Conservation (phyloP, 2,329 filamentous ascomycete species). For the Sordariomycetes sp. region DNA sequence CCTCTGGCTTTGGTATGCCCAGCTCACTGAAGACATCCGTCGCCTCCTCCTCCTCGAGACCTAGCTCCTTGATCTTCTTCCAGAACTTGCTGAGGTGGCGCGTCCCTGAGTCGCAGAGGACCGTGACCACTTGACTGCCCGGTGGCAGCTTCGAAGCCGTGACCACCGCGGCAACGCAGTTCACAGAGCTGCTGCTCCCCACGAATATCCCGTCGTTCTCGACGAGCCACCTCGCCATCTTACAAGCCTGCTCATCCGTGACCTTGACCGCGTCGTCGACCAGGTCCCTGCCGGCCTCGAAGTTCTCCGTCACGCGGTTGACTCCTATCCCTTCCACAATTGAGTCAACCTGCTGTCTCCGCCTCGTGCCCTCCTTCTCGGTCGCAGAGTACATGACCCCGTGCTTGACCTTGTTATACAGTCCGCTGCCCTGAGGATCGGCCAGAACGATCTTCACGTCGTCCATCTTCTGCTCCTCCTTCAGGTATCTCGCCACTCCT, state of each 20-base stretch:
- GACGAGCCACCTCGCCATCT: conserved; percentile 94
- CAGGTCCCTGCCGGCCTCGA: conserved; percentile 76
- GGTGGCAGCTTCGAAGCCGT: conserved; percentile 54
- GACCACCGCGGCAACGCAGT: conserved; percentile 73
- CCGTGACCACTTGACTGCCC: conserved; percentile 64
- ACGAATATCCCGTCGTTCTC: conserved; percentile 93
- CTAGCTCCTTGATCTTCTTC: conserved; percentile 61
- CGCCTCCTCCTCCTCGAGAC: conserved; percentile 48
- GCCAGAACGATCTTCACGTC: conserved; percentile 67
- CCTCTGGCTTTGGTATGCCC: conserved; percentile 24
- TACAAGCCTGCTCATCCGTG: conserved; percentile 77
- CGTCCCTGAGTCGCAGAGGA: conserved; percentile 79
- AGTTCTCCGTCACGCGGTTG: conserved; percentile 89
- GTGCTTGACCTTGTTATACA: conserved; percentile 86
- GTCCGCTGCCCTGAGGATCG: conserved; percentile 86
- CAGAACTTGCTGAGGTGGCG: conserved; percentile 81
- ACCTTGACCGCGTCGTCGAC: conserved; percentile 88
- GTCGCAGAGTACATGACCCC: conserved; percentile 92
- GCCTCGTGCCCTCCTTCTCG: conserved; percentile 82
- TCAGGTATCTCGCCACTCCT: conserved; percentile 76
- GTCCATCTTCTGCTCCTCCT: conserved; percentile 52
- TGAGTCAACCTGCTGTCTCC: conserved; percentile 86
- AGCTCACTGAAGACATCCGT: conserved; percentile 41
- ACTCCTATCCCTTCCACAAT: conserved; percentile 95
- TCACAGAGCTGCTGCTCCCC: conserved; percentile 93